A percentile compares a stretch with the other conserved stretches of the same genome.
Evolutionary conservation across 2,329 filamentous ascomycete genomes (phyloP).

Genomic region (Ascochyta fabae): DNA sequence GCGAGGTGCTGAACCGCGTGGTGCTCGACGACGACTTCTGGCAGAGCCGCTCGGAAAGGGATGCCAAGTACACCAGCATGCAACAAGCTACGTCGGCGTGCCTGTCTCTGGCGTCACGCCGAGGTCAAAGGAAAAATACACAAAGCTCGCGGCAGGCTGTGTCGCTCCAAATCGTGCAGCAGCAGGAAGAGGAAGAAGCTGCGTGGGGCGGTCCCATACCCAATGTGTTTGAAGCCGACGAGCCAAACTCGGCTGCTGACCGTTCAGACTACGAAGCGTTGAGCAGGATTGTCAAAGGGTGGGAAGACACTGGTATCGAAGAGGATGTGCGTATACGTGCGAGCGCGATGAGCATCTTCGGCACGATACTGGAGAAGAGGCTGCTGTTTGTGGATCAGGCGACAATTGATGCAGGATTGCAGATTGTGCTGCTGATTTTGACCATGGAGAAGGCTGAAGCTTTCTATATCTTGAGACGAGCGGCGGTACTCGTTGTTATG

Average conservation of each 20-base stretch:
- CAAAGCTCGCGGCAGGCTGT: conserved; percentile 63
- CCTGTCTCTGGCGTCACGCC: conserved; percentile 69
- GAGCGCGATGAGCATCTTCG: conserved; percentile 72
- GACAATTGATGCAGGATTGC: conserved; percentile 58
- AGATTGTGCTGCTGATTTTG: conserved; percentile 68
- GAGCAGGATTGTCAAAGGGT: conserved; percentile 68
- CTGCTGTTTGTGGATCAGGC: conserved; percentile 54
- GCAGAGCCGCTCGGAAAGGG: not conserved
- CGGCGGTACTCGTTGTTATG: conserved; percentile 69
- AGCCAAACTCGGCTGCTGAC: conserved; percentile 23
- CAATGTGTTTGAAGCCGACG: conserved; percentile 40
- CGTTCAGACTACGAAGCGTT: conserved; percentile 55
- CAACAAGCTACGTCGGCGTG: conserved; percentile 61
- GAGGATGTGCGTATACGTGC: conserved; percentile 75
- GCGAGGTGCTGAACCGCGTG: conserved; percentile 57
- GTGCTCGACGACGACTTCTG: conserved; percentile 30
- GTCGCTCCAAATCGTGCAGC: conserved; percentile 56
- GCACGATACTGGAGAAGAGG: conserved; percentile 62
- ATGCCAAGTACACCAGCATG: conserved; percentile 15
- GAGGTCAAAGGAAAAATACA: conserved; percentile 66
- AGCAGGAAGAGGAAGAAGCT: conserved; percentile 58
- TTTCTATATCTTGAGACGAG: conserved; percentile 69
- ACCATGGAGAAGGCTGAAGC: conserved; percentile 66
- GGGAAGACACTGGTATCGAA: conserved; percentile 68
- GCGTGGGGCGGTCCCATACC: conserved; percentile 62